Evolutionary conservation across 345 rosid genomes (phyloP), one percentile per base, ranked within the genome.

Genomic region (Leavenworthia alabamica): DNA sequence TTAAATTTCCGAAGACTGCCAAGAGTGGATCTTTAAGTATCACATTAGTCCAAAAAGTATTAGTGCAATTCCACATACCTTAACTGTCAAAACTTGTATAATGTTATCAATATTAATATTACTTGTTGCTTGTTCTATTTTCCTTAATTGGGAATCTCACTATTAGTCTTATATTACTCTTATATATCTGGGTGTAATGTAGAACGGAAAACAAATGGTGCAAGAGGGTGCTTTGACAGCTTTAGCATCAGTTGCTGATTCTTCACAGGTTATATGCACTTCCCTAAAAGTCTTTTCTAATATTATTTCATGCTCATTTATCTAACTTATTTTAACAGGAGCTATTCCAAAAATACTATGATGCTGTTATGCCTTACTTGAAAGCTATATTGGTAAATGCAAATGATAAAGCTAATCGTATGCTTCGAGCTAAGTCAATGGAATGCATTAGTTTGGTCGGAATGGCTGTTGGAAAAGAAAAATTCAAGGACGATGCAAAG

Each of bases 211-310:
- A 57, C 88, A 82, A 79, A 81, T 83, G 86, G 88, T 85, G 33
- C 86, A 85, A 72, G 88, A 83, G 78, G 92, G 92, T 4, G 88
- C 91, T 29, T 75, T 85, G 74, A 83, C 86, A 16, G 88, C 88
- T 35, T 75, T 85, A 67, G 88, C 92, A 27, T 83, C 92, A 20
- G 92, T 85, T 73, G 88, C 88, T 63, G 88, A 83, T 71, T 85
- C 92, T 35, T 81, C 88, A 52, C 92, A 78, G 84, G 91, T 82
- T 56, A 29, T 37, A 15, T 19, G 39, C 62, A 50, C 48, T 19
- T 53, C 54, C 57, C 7, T 36, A 28, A 14, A 46, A 10, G 15
- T 60, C 13, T 14, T 16, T 12, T 16, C 2, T 8, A 39, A 5
- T 49, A 29, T 32, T 47, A 27, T 49, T 62, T 35, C 26, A 14